Conservation (phyloP, 257 asterid species). For the Solanum boliviense region DNA sequence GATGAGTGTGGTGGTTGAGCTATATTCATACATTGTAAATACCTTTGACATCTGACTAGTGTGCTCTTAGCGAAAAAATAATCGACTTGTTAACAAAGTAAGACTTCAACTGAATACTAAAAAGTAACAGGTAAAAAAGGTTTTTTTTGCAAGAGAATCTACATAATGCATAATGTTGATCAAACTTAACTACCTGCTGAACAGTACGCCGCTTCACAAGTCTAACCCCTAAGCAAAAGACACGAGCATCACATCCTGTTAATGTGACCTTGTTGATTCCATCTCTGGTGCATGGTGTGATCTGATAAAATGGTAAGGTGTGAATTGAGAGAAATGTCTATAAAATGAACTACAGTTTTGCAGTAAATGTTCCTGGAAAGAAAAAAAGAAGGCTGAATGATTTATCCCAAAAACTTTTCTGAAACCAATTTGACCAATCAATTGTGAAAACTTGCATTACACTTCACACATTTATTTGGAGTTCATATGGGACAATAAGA, state of each 20-base stretch:
- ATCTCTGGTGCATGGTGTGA: slow-evolving; percentile 82
- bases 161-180: background rate
- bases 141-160: background rate
- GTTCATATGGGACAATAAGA: background rate
- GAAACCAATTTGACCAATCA: background rate
- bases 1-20: background rate
- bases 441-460: background rate
- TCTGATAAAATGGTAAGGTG: slow-evolving; percentile 39
- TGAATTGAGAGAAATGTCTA: slow-evolving; percentile 11
- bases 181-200: slow-evolving; percentile 41
- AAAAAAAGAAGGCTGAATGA: background rate
- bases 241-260: slow-evolving; percentile 85
- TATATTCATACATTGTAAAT: background rate
- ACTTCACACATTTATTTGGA: background rate
- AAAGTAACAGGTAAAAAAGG: background rate
- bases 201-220: slow-evolving; percentile 82
- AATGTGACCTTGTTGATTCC: slow-evolving; percentile 83
- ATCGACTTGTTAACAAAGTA: background rate
- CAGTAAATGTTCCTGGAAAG: background rate
- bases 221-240: slow-evolving; percentile 89
- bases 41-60: background rate
- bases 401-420: background rate
- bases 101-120: background rate
- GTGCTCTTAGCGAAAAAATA: background rate
- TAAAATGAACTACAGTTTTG: background rate